Base-by-base conservation (phyloP, 176 grass and related monocot species). In the Panicum miliaceum region DNA sequence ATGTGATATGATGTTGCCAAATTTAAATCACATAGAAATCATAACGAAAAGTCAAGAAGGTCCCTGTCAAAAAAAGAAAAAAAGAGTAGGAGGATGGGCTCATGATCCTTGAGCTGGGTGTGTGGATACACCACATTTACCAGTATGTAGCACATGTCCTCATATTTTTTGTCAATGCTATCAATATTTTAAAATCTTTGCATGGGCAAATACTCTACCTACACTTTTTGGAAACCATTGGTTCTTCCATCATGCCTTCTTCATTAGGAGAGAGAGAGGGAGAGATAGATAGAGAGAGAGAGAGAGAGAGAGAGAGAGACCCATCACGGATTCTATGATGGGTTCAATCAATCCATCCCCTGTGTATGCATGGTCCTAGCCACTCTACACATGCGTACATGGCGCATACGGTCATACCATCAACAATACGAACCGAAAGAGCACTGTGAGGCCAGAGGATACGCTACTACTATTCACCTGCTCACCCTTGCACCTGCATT, bases 341-440 rank as follows among this genome's bases (percentile, higher is more conserved):
- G 60, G 90, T 94, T 92, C 94, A 92, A 94, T 97, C 92, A 94
- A 94, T 97, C 81, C 78, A 85, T 89, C 85, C 68, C 40, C 65
- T 58, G 19, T 59, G 19, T 15, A 87, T 88, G 73, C 76, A 89
- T 89, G 67, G 81, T 74, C 64, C 80, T 54, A 42, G 15, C 59
- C 59, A 62, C 16, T 57, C 0, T 13, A 58, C 42, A 13, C 43
- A 50, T 58, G 54, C n/a, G 19, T 22, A 34, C 42, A 11, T 11
- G n/a, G n/a, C 27, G 25, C 23, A 25, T 15, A 25, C 56, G 4
- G 5, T 32, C 11, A 36, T 13, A 71, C 22, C 43, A 78, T 51
- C 61, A 61, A 45, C 16, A 71, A 79, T 71, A 48, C 65, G 59
- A 58, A 71, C 54, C 57, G 47, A 22, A 69, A n/a, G 12, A 26